Evolutionary conservation across 768 basidiomycete species (phyloP).

Genomic region (Lentinula aciculospora): DNA sequence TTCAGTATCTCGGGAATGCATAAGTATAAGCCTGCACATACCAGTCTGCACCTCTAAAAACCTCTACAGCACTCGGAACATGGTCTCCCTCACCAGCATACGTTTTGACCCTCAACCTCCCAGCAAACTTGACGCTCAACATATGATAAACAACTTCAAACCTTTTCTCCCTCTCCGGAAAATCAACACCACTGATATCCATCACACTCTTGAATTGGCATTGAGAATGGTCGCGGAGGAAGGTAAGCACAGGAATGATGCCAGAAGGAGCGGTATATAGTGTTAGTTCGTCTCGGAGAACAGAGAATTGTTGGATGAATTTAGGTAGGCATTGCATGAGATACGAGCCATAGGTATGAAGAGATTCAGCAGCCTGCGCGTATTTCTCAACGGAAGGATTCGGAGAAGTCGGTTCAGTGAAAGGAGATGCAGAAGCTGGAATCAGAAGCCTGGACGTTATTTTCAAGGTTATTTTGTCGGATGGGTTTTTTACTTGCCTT

Average conservation of each 20-base stretch:
- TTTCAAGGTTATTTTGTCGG: background rate
- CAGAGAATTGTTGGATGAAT: conserved; percentile 96
- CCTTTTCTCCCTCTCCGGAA: conserved; percentile 85
- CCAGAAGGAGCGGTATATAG: conserved; percentile 82
- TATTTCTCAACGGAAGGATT: conserved; percentile 76
- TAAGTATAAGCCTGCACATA: conserved; percentile 24
- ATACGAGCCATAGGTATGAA: conserved; percentile 93
- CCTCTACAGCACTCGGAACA: conserved; percentile 72
- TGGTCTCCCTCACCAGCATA: conserved; percentile 91
- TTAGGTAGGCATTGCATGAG: conserved; percentile 91
- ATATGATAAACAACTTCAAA: conserved; percentile 98
- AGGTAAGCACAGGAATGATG: conserved; percentile 80
- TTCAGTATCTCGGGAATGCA: background rate
- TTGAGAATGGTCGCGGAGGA: conserved; percentile 92
- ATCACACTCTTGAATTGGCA: conserved; percentile 90
- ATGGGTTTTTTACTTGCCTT: conserved; percentile 35
- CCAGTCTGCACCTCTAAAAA: conserved; percentile 96
- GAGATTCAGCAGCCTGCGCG: conserved; percentile 64
- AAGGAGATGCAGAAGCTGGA: conserved; percentile 69
- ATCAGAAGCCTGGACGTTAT: background rate
- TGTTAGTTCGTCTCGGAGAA: conserved; percentile 92
- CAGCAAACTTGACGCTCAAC: conserved; percentile 70
- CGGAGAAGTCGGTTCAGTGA: conserved; percentile 83
- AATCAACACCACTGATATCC: conserved; percentile 96
- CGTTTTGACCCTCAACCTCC: conserved; percentile 93